A percentile compares a stretch with the other conserved stretches of the same genome.
phyloP scores from a whole-genome alignment of 2,329 filamentous ascomycete species.

The Didymella lethalis region DNA sequence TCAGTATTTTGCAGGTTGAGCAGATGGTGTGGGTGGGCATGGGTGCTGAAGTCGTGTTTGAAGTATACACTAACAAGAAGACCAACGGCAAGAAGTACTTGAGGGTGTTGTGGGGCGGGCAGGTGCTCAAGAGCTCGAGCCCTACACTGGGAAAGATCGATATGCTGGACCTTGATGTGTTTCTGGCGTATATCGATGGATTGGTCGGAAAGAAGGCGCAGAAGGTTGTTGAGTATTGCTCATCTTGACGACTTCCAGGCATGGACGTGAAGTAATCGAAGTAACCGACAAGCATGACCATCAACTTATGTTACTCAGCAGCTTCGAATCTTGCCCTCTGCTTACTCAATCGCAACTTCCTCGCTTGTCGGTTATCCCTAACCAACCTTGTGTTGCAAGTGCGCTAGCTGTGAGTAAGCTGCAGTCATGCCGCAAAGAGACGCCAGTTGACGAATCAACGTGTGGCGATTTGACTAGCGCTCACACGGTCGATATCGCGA shows the following conservation, averaged over 20 bases:
- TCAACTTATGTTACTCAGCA: background rate
- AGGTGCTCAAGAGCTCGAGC: slow-evolving; percentile 71
- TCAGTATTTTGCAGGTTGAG: slow-evolving; percentile 75
- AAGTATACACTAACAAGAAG: slow-evolving; percentile 62
- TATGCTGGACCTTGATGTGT: slow-evolving; percentile 71
- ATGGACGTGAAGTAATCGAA: too few relatives aligned
- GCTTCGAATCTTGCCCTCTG: background rate
- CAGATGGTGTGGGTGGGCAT: slow-evolving; percentile 86
- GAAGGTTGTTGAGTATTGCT: slow-evolving; percentile 50
- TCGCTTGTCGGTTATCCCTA: background rate
- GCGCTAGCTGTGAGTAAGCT: slow-evolving; percentile 37
- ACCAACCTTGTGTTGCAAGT: slow-evolving; percentile 23
- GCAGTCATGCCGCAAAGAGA: slow-evolving; percentile 25
- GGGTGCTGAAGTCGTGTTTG: slow-evolving; percentile 80
- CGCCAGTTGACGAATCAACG: slow-evolving; percentile 24
- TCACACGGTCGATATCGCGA: background rate
- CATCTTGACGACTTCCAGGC: background rate
- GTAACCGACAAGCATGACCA: background rate
- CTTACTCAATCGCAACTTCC: background rate
- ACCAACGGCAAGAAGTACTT: slow-evolving; percentile 56
- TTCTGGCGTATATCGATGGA: slow-evolving; percentile 75
- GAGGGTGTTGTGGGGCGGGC: slow-evolving; percentile 75
- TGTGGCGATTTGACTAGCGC: background rate
- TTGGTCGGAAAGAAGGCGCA: slow-evolving; percentile 65
- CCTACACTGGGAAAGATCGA: slow-evolving; percentile 73